Base-by-base conservation (phyloP, 1,139 yeast genomes). In the Candida sp. region DNA sequence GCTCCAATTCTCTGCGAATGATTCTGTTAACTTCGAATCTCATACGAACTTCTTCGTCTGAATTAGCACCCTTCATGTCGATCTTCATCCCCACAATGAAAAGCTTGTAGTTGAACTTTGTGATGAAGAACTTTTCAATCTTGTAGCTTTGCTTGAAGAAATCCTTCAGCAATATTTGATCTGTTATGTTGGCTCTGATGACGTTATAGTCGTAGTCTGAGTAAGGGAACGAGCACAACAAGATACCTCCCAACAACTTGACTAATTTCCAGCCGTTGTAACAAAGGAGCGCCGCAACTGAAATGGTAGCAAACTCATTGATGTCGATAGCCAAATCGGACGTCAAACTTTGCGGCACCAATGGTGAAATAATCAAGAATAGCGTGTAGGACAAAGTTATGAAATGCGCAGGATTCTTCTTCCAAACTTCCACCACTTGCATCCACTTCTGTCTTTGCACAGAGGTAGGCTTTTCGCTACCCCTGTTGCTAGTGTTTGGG, bases 61-160 rank as follows among this genome's bases (percentile, higher is more conserved):
- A 81, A 5, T 88, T 81, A 1, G 86, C 88, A n/a, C 93, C 93
- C 44, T 72, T 68, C 88, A 88, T 84, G 31, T 65, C 65, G 7
- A 88, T 58, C 50, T 73, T 77, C 37, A 86, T 58, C 2, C 90
- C 80, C 2, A 85, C 81, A 17, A 88, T 78, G 57, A 76, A 83
- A 4, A 85, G 67, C 49, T 77, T 79, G 62, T 84, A 81, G 63
- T 85, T 87, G 50, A 87, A 84, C 58, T 86, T 84, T 7, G 89
- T 77, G 11, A 88, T 70, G 51, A 81, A 73, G 12, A 88, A 63
- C 50, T 80, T 74, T 4, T 80, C 76, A 17, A 86, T 66, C 7
- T 63, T 63, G 58, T 83, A 86, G 5, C 70, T 67, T 9, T 75
- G 67, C 59, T 78, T 83, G 65, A 81, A 88, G 41, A 71, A 72